These are phyloP conservation scores for Eucalyptus curtisii DNA, from an alignment of 345 rosid genomes.

Conservation along the genomic window DNA sequence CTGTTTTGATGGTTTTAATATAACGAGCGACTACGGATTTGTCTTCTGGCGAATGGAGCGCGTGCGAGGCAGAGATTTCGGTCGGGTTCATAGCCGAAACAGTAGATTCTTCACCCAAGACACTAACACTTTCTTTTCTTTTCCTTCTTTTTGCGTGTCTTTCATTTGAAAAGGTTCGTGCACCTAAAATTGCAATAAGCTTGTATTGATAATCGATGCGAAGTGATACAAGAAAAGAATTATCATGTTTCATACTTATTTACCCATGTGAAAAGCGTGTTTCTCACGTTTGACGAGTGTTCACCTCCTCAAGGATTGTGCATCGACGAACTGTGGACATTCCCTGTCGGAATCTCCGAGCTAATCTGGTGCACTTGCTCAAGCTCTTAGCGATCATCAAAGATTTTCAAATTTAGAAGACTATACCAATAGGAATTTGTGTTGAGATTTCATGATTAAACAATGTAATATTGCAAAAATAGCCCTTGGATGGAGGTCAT, in stretches of 20 bases:
- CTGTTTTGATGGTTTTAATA: not conserved
- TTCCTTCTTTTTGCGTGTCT: not conserved
- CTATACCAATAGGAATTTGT: not conserved
- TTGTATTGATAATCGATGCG: not conserved
- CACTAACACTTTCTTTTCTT: not conserved
- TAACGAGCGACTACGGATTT: not conserved
- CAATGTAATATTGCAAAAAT: not conserved
- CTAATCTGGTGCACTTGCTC: not conserved
- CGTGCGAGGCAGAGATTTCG: not conserved
- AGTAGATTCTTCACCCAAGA: not conserved
- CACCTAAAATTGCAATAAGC: not conserved
- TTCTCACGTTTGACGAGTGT: not conserved
- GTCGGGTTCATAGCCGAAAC: not conserved
- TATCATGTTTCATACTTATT: not conserved
- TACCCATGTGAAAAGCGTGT: fast-evolving
- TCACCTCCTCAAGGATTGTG: not conserved
- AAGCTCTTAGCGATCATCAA: not conserved
- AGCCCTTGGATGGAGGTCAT: not conserved
- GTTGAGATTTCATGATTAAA: not conserved
- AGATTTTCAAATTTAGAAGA: not conserved
- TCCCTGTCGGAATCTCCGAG: fast-evolving
- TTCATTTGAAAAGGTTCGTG: not conserved
- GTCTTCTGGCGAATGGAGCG: not conserved
- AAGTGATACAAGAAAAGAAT: not conserved
- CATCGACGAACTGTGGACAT: not conserved